Conservation (phyloP, 2,329 filamentous ascomycete species). For the Aspergillus pseudoterreus region DNA sequence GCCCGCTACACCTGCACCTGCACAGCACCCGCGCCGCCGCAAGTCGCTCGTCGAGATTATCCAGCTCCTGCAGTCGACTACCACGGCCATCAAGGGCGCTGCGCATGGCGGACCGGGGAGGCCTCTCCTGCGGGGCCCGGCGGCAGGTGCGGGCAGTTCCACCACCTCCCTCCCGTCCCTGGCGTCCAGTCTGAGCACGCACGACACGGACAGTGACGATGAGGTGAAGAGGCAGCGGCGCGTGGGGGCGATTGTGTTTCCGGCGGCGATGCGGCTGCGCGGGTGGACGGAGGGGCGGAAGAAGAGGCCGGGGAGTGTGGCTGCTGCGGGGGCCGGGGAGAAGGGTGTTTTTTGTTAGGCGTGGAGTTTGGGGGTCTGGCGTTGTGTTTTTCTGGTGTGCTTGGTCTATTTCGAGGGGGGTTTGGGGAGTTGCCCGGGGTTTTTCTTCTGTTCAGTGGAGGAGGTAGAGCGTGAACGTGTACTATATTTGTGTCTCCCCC, state of each 20-base stretch:
- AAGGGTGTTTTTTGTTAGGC: conserved; percentile 18
- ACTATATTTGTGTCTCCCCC: background rate
- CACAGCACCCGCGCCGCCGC: conserved; percentile 9
- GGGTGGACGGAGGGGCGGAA: background rate
- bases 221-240: conserved; percentile 3
- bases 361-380: conserved; percentile 15
- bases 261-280: background rate
- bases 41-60: conserved; percentile 21
- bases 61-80: conserved; percentile 11
- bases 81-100: conserved; percentile 3
- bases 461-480: background rate
- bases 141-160: background rate
- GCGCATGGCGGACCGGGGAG: background rate
- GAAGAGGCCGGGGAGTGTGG: background rate
- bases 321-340: background rate
- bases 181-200: background rate
- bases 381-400: conserved; percentile 11
- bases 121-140: background rate
- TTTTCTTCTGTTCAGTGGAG: background rate
- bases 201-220: background rate
- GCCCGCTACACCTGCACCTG: background rate
- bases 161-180: background rate
- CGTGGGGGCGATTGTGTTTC: conserved; percentile 4
- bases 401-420: conserved; percentile 10
- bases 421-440: conserved; percentile 1